Percentiles rank a stretch among this genome's conserved stretches.
Conservation (phyloP, 768 basidiomycete species). For the Hemileccinum rubropunctum region DNA sequence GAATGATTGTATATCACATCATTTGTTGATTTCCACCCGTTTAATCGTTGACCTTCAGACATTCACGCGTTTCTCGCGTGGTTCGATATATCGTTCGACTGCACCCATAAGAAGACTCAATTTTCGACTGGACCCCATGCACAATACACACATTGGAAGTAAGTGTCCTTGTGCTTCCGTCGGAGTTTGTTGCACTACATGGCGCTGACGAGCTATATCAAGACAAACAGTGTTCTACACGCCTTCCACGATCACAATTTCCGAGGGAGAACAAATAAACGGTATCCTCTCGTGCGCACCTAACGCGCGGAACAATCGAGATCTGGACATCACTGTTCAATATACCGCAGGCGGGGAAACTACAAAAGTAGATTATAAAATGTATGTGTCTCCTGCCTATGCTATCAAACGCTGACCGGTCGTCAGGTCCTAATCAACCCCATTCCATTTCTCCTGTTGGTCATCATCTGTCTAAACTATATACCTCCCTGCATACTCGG, state of each 20-base stretch:
- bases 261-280: conserved; percentile 65
- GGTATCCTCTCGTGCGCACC: conserved; percentile 80
- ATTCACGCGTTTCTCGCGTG: conserved; percentile 98
- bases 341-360: conserved; percentile 49
- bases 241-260: conserved; percentile 67
- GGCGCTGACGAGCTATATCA: conserved; percentile 4
- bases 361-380: conserved; percentile 67
- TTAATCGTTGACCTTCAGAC: conserved; percentile 47
- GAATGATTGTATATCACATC: conserved; percentile 76
- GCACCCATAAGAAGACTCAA: conserved; percentile 91
- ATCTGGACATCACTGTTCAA: conserved; percentile 84
- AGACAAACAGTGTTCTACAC: conserved; percentile 99
- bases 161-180: conserved; percentile 31
- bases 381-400: conserved; percentile 58
- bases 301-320: conserved; percentile 90
- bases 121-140: conserved; percentile 99
- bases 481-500: conserved; percentile 11
- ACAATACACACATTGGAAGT: conserved; percentile 97
- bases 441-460: conserved; percentile 4
- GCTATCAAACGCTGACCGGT: conserved; percentile 53
- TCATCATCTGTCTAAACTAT: conserved; percentile 3
- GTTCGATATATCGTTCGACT: conserved; percentile 97
- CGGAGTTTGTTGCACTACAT: background rate
- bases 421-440: conserved; percentile 66
- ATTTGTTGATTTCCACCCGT: background rate